These are phyloP conservation scores for Aspergillus felis DNA, from an alignment of 2,329 filamentous ascomycete genomes.

Conservation along the genomic window DNA sequence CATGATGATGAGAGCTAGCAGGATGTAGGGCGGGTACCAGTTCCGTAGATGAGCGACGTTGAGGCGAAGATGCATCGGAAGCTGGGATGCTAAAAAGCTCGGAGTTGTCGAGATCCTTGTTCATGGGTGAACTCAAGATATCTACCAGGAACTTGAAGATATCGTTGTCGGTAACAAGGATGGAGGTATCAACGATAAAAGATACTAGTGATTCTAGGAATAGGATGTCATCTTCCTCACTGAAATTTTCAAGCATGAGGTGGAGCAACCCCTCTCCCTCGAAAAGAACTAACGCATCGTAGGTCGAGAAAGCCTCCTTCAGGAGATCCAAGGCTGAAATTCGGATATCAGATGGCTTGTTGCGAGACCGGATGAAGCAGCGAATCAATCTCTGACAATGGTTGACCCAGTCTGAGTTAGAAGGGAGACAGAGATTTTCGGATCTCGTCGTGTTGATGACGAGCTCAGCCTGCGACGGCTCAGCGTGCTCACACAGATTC, in stretches of 20 bases:
- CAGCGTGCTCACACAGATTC: constrained; percentile 33
- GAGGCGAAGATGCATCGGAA: constrained; percentile 22
- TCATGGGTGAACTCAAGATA: constrained; percentile 35
- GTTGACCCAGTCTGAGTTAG: constrained; percentile 30
- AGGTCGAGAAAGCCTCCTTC: constrained; percentile 35
- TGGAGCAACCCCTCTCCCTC: constrained; percentile 30
- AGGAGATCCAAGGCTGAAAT: constrained; percentile 37
- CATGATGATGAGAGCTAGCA: not conserved
- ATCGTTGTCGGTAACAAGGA: constrained; percentile 25
- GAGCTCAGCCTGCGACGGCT: constrained; percentile 37
- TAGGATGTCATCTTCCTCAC: constrained; percentile 34
- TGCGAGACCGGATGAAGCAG: constrained; percentile 35
- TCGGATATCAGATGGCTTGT: constrained; percentile 37
- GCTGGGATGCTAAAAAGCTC: constrained; percentile 41
- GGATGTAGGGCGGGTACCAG: constrained; percentile 2
- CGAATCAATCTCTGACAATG: constrained; percentile 33
- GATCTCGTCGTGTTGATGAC: constrained; percentile 32
- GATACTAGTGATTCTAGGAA: constrained; percentile 39
- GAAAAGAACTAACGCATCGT: constrained; percentile 29
- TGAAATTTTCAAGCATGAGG: constrained; percentile 32
- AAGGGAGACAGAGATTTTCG: constrained; percentile 33
- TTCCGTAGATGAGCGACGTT: constrained; percentile 28
- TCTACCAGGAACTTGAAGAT: constrained; percentile 31
- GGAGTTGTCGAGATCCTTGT: constrained; percentile 28
- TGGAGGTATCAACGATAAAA: constrained; percentile 34